Evolutionary conservation across 257 asterid genomes (phyloP).

Genomic region (Solanum lycopersicoides): DNA sequence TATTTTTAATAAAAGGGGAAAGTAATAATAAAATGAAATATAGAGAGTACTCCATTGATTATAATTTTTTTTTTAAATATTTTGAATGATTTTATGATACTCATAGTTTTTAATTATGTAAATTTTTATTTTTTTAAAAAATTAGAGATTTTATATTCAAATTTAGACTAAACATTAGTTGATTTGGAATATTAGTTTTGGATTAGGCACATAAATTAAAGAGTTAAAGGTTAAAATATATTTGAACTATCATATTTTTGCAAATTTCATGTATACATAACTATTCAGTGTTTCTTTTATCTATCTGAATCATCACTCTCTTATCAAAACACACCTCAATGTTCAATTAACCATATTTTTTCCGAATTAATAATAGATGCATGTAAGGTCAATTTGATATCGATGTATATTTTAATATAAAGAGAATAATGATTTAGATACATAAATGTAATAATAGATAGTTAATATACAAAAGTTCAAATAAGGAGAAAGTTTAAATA

Average conservation of each 20-base stretch:
- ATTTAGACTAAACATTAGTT: rapidly evolving
- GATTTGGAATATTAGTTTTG: background rate
- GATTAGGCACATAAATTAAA: background rate
- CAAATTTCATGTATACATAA: no score
- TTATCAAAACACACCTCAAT: background rate
- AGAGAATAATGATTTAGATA: background rate
- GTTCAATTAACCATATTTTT: background rate
- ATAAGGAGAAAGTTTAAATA: background rate
- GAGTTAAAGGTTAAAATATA: background rate
- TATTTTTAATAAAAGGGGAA: no score
- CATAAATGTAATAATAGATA: background rate
- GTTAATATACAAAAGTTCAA: background rate
- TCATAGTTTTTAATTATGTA: no score
- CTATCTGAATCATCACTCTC: background rate
- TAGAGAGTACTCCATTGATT: background rate
- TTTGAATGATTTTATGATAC: background rate
- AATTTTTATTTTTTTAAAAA: no score
- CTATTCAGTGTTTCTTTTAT: background rate
- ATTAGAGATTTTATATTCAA: no score
- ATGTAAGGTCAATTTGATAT: background rate
- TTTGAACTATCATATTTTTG: no score
- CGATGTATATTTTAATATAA: background rate
- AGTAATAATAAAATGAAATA: no score
- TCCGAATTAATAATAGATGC: background rate
- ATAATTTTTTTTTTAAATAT: no score